phyloP scores from a whole-genome alignment of 148 eudicot genomes.

The Cornus kousa region DNA sequence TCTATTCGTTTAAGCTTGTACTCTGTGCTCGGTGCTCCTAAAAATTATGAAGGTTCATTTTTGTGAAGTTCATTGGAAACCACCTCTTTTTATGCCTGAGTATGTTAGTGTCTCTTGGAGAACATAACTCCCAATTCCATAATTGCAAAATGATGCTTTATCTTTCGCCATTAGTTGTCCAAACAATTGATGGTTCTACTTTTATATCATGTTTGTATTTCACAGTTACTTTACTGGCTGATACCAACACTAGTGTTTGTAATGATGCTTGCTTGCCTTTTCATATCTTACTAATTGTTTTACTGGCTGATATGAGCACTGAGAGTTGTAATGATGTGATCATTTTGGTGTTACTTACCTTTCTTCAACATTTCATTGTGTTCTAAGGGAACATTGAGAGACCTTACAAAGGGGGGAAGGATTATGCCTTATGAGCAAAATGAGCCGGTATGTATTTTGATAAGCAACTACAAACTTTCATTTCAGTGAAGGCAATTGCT shows the following conservation, averaged over 20 bases:
- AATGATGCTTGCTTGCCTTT: not conserved
- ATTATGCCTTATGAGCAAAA: slow-evolving; percentile 23
- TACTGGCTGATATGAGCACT: not conserved
- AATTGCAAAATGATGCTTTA: not conserved
- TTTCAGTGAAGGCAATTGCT: not conserved
- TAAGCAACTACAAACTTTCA: not conserved
- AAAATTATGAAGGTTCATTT: not conserved
- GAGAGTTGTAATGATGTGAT: not conserved
- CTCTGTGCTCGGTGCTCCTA: too few species aligned
- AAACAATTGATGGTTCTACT: not conserved
- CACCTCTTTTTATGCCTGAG: too few species aligned
- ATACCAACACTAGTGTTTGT: not conserved
- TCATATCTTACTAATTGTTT: not conserved
- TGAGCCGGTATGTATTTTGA: slow-evolving; percentile 28
- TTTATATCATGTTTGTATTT: not conserved
- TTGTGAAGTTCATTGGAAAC: not conserved
- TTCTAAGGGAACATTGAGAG: slow-evolving; percentile 46
- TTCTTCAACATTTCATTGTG: slow-evolving; percentile 2
- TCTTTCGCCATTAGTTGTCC: not conserved
- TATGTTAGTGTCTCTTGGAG: too few species aligned
- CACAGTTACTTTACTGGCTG: not conserved
- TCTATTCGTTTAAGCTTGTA: not conserved
- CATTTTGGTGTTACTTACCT: not conserved
- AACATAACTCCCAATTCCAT: too few species aligned
- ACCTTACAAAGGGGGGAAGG: slow-evolving; percentile 39